Base-by-base conservation (phyloP, 2,329 filamentous ascomycete genomes). In the Paraconiothyrium brasiliense region DNA sequence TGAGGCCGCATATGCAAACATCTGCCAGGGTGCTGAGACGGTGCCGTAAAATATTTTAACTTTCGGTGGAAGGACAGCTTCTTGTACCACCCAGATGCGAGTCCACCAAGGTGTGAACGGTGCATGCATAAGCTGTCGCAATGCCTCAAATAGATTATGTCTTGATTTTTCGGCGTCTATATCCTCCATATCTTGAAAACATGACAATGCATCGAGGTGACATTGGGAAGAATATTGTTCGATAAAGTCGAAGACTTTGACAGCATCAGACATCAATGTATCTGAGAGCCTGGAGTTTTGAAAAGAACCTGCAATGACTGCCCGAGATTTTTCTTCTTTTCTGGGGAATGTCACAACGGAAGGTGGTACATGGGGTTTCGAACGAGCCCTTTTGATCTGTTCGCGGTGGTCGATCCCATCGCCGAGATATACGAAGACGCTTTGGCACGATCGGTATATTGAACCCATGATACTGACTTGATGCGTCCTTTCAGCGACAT, bases 1-100 rank as follows among this genome's bases (percentile, higher is more conserved):
- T 7, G 14, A 51, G 5, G 65, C 61, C 1, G 59, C 65, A 24
- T 22, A 0, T 1, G 54, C 54, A 35, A 67, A 65, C 47, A 69
- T 60, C 1, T 9, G 20, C 65, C 63, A 66, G 7, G 65, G 59
- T 5, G 63, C 64, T 10, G 62, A 64, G 9, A 64, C 48, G 6
- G 59, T 20, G 2, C 67, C 63, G 32, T 56, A 68, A 0, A 56
- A 32, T 4, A 70, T 10, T 4, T 48, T 24, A 0, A 69, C 49
- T 6, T 59, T 10, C 8, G 41, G 46, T 4, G 66, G 59, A 1
- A 67, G 13, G 7, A 55, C 44, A 5, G 62, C 47, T 27, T 70
- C 66, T 54, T 71, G 69, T 8, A 69, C 34, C 0, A 67, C 62
- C 64, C 69, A 71, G 2, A 70, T 68, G 6, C 65, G 62, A 48